Evolutionary conservation across 805 yeast species (phyloP).

Genomic region (Alloascoidea hylecoeti): DNA sequence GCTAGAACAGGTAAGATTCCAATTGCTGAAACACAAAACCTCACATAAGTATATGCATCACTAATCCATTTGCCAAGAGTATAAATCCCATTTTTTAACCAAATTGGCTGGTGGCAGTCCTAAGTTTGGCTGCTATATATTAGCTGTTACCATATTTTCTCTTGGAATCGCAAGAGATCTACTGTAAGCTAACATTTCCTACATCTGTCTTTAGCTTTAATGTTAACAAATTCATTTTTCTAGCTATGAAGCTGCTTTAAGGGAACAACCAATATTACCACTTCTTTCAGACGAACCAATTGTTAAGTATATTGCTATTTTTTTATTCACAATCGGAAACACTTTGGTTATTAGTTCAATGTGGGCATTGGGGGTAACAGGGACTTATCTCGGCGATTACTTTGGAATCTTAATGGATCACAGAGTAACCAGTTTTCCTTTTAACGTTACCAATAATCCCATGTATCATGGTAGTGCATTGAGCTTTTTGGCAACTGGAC

Average conservation of each 20-base stretch:
- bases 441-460: constrained; percentile 82
- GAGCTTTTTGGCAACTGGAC: constrained; percentile 81
- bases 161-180: constrained; percentile 76
- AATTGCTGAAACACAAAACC: background rate
- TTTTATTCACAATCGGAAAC: constrained; percentile 55
- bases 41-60: background rate
- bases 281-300: constrained; percentile 24
- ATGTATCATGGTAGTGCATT: constrained; percentile 93
- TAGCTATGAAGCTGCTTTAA: constrained; percentile 53
- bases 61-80: constrained; percentile 29
- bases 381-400: constrained; percentile 94
- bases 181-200: constrained; percentile 19
- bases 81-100: constrained; percentile 63
- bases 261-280: constrained; percentile 52
- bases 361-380: constrained; percentile 90
- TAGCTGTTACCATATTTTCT: constrained; percentile 74
- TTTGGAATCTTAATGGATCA: constrained; percentile 90
- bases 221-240: too few relatives aligned
- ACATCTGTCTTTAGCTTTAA: background rate
- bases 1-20: constrained; percentile 46
- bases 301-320: constrained; percentile 37
- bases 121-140: constrained; percentile 66
- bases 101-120: constrained; percentile 55
- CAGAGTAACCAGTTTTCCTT: constrained; percentile 87
- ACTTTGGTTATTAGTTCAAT: constrained; percentile 71